These are phyloP conservation scores for Alopecurus myosuroides DNA, from an alignment of 176 grass and related monocot genomes.

Conservation along the genomic window DNA sequence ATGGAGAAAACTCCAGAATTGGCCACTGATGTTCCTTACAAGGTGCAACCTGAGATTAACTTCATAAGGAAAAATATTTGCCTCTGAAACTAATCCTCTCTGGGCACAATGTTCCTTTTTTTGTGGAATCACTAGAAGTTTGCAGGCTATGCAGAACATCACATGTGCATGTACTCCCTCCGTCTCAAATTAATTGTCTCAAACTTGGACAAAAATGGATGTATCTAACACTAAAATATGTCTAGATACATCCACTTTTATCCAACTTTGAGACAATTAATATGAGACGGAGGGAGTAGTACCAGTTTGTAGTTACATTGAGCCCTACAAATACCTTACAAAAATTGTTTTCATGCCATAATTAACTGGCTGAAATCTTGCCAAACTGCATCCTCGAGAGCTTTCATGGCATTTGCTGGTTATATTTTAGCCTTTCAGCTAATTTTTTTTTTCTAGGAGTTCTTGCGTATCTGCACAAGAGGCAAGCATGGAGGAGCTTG, in stretches of 20 bases:
- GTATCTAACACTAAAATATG: too few relatives aligned
- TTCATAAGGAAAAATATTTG: background rate
- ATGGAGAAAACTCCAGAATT: background rate
- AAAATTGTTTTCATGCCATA: background rate
- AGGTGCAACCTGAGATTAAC: background rate
- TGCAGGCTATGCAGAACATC: background rate
- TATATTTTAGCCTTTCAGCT: constrained; percentile 13
- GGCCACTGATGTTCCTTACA: background rate
- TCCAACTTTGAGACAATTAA: too few relatives aligned
- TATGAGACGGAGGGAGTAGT: too few relatives aligned
- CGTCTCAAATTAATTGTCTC: too few relatives aligned
- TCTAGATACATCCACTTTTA: too few relatives aligned
- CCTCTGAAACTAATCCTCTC: background rate
- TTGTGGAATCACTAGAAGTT: background rate
- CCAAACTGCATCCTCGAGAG: background rate
- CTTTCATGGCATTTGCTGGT: background rate
- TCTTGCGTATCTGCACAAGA: constrained; percentile 71
- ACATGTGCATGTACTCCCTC: background rate
- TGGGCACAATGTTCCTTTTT: background rate
- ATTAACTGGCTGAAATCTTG: background rate
- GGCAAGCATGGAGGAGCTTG: constrained; percentile 74
- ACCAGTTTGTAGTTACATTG: background rate
- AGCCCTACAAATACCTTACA: background rate
- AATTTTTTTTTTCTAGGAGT: constrained; percentile 43
- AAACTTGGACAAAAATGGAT: too few relatives aligned